phyloP scores from a whole-genome alignment of 306 rosid genomes.

The Cucumis melo region DNA sequence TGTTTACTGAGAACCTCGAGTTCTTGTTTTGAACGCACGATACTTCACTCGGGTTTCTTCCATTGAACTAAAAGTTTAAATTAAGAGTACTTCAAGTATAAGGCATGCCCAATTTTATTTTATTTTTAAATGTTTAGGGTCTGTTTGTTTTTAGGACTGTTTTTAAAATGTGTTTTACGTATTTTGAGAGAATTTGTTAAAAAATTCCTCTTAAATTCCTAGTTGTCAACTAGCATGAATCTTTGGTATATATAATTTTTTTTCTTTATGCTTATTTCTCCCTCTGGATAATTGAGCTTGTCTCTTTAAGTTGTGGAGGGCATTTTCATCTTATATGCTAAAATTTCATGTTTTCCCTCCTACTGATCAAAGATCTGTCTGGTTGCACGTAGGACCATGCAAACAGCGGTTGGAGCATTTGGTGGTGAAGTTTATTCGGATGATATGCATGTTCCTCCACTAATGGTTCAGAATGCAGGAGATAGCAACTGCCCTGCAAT shows the following conservation, averaged over 20 bases:
- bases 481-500: constrained; percentile 41
- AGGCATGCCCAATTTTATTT: neutral
- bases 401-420: constrained; percentile 90
- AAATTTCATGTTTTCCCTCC: neutral
- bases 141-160: neutral
- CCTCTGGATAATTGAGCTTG: neutral
- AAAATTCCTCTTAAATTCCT: neutral
- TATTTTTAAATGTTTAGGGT: neutral
- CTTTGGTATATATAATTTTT: neutral
- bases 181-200: neutral
- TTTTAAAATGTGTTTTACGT: neutral
- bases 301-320: neutral
- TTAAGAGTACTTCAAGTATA: neutral
- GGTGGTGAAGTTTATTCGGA: constrained; percentile 54
- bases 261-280: neutral
- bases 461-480: constrained; percentile 65
- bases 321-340: neutral
- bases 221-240: neutral
- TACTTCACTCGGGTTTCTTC: neutral
- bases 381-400: constrained; percentile 65
- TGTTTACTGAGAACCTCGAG: neutral
- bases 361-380: neutral
- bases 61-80: neutral
- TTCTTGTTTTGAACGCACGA: neutral
- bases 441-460: constrained; percentile 39